Base-by-base conservation (phyloP, 2,329 filamentous ascomycete genomes). In the Davidsoniella neocaledoniae region DNA sequence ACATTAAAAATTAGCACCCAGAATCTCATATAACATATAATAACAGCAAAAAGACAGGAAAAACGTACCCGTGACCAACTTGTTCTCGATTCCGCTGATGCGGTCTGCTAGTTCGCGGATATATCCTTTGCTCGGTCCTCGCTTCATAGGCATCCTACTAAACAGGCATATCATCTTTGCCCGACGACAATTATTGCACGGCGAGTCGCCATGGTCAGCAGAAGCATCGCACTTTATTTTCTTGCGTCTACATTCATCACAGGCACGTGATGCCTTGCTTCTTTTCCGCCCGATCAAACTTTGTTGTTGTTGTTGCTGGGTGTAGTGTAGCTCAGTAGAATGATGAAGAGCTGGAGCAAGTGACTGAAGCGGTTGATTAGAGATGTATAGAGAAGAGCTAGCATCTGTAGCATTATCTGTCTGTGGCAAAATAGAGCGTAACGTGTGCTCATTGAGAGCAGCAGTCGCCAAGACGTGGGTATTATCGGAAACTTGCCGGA, bases 101-200 rank as follows among this genome's bases (percentile, higher is more conserved):
- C 87, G 73, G 60, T 94, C 86, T 21, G 86, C 86, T 19, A 94
- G 73, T 62, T 94, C 86, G 61, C 93, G 94, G 62, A 94, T 94
- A 58, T 94, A 85, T 73, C 87, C 87, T 73, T 94, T 94, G 60
- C 83, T 91, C 2, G 87, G 86, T 1, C 87, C 86, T 54, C 85
- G 74, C 64, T 91, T 94, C 71, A 91, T 85, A 1, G 86, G 86
- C 49, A 91, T 81, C 46, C 87, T 76, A 63, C 84, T 93, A 61
- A 94, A 94, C 17, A 87, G 73, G 64, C 87, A 94, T 19, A 71
- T 69, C n/a, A 79, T 75, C n/a, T 76, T 75, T 6, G 84, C 80
- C 48, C 86, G 77, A 49, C 79, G 78, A 62, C 87, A 94, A 59
- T 86, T 90, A 2, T 83, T 83, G 59, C 87, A 94, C 5, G 82